Evolutionary conservation across 1,139 yeast species (phyloP), one percentile per base, ranked within the genome.

Genomic region (Diutina sp.): DNA sequence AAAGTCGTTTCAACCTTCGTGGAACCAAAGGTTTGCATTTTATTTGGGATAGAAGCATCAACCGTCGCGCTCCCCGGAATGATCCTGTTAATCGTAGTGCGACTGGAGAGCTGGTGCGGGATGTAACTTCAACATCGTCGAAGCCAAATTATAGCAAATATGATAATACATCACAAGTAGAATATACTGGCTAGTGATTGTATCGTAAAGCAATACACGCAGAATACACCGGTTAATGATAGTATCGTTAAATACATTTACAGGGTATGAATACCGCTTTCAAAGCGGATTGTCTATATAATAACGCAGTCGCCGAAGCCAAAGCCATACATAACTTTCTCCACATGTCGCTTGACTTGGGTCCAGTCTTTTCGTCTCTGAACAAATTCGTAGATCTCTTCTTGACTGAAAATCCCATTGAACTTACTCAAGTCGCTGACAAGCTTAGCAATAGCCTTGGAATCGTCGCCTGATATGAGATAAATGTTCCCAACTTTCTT

Each of bases 321-420:
- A 58, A 90, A 77, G 0, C 99, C 99, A 65, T 90, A 93, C 85
- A 93, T 88, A n/a, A 89, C 93, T 66, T 86, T 89, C 67, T 93
- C 98, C 6, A 93, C 98, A 58, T 87, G 90, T 60, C 77, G 76
- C 62, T 82, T 83, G 50, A 93, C 88, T 53, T 74, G 66, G 0
- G 79, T 70, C 99, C 99, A 93, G 66, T 93, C 99, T 54, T 84
- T 80, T 58, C 99, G 75, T 60, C 96, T 75, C 64, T 88, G 93
- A 4, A 90, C 96, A 72, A 91, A 88, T 65, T 90, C 97, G 65
- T 89, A 87, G 32, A 93, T 86, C 63, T 93, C 99, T 63, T 93
- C 99, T 56, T 95, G 96, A 48, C 85, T 83, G 66, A 93, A 86
- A 6, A 91, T 83, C 1, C 98, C 97, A 62, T 90, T 87, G 68